Evolutionary conservation across 2,329 filamentous ascomycete species (phyloP), one percentile per base, ranked within the genome.

Genomic region (Ophiocordyceps polyrhachis-furcata): DNA sequence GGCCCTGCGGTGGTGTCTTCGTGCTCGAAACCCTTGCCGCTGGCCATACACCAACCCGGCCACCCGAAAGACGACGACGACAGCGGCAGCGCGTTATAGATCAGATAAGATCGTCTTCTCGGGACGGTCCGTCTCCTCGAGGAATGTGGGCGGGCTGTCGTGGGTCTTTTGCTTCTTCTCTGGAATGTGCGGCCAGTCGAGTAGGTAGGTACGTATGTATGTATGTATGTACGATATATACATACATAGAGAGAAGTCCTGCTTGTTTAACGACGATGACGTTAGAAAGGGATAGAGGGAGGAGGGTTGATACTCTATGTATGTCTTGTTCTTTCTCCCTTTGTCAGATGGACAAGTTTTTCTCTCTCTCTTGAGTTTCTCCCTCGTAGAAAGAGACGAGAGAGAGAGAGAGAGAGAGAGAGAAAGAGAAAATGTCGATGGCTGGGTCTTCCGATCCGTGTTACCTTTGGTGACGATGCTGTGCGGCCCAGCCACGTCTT

Each of bases 401-500:
- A n/a, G 21, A 23, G 21, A 23, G 3, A 6, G 4, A 23, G 21
- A 23, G 21, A 23, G 21, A 23, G 25, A n/a, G 25, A 28, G 25
- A 11, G 9, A 28, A 28, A 28, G n/a, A n/a, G n/a, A 28, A 37
- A 37, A 37, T 3, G 14, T 37, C n/a, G 32, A 37, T 37, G 32
- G 32, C 32, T 37, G 32, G 32, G 32, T 15, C 6, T 40, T n/a
- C 38, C 38, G 25, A 41, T 20, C 38, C 13, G 25, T 28, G 25
- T 38, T 19, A 14, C 35, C 7, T 17, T 19, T 38, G 38, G 19
- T 15, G 38, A 17, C 2, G 38, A 4, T 41, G 19, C 9, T 21
- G 19, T 52, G 56, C 56, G 52, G 55, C 54, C 56, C 55, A 58
- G 55, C 56, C 56, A 56, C 56, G 46, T 44, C 46, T 44, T 50